Percentiles rank a stretch among this genome's conserved stretches.
These are phyloP conservation scores for Naganishia sp. DNA, from an alignment of 1,284 basidiomycete genomes.

Conservation along the genomic window DNA sequence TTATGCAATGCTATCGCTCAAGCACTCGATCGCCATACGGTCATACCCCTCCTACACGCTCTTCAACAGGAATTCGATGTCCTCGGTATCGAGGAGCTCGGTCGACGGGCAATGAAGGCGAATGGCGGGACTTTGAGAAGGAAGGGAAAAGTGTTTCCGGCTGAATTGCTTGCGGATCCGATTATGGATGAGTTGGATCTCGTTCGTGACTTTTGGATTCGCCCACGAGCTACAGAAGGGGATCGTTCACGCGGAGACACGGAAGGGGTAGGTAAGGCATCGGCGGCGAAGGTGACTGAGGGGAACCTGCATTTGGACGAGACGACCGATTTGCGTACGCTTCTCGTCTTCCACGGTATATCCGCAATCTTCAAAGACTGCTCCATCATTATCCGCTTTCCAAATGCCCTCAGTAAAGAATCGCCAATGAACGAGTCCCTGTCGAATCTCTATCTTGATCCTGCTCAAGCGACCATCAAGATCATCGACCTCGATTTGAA, in stretches of 20 bases:
- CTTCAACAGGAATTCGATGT: constrained; percentile 21
- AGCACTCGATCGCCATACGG: not conserved
- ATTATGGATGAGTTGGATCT: not conserved
- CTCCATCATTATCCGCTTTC: constrained; percentile 70
- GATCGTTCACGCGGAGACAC: not conserved
- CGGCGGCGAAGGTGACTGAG: not conserved
- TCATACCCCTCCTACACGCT: constrained; percentile 3
- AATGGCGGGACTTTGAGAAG: not conserved
- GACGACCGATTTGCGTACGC: constrained; percentile 39
- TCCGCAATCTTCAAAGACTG: constrained; percentile 97
- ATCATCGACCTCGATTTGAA: constrained; percentile 88
- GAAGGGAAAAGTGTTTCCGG: not conserved
- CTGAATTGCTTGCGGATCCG: not conserved
- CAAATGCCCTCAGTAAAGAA: not conserved
- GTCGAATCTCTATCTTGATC: constrained; percentile 28
- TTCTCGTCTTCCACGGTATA: constrained; percentile 71
- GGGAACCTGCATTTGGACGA: constrained; percentile 65
- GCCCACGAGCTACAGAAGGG: constrained; percentile 31
- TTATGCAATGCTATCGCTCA: constrained; percentile 9
- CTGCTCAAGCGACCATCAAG: constrained; percentile 56
- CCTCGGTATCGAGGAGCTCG: constrained; percentile 15
- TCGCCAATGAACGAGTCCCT: constrained; percentile 27
- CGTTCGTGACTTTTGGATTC: constrained; percentile 51
- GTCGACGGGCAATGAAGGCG: not conserved
- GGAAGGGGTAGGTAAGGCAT: not conserved